Base-by-base conservation (phyloP, 352 stramenopile genomes). In the Stephanocyclus meneghinianus region DNA sequence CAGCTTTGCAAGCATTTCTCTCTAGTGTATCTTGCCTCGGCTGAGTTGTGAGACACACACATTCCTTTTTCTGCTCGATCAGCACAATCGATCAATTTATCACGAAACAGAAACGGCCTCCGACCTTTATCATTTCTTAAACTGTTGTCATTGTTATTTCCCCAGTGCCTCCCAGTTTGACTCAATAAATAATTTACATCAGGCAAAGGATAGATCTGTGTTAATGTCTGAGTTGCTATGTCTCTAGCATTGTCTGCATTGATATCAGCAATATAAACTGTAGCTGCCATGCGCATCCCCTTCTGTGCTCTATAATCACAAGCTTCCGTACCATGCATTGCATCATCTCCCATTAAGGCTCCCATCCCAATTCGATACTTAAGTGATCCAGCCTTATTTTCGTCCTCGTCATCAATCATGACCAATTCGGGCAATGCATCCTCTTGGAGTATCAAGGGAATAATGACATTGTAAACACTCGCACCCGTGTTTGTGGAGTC, bases 251-350 rank as follows among this genome's bases (percentile, higher is more conserved):
- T 89, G 10, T 69, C 48, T 32, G 78, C 56, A 67, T 76, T 83
- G 35, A 85, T 66, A 70, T 89, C 83, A 26, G 74, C 74, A 71
- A 89, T 78, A 50, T 87, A 89, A n/a, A 89, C 68, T 0, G 79
- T 80, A 2, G 74, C 76, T 44, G 72, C 71, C 37, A 89, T 44
- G 50, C 79, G 71, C 51, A 86, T 79, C 60, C 74, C 74, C 3
- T 79, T 75, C 15, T 48, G 78, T 37, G 73, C 40, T 32, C 79
- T 44, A 56, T 87, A 89, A 62, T 90, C 84, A 78, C 76, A 87
- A 48, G 74, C 63, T 51, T 76, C 70, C 0, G 80, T 87, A 7
- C 66, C 80, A 56, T 90, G 84, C 32, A 63, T 66, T 29, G 84
- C 73, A 51, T 90, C 78, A 57, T 77, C 74, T 29, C 84, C 77